These are phyloP conservation scores for Nothopassalora personata DNA, from an alignment of 2,329 filamentous ascomycete genomes.

Conservation along the genomic window DNA sequence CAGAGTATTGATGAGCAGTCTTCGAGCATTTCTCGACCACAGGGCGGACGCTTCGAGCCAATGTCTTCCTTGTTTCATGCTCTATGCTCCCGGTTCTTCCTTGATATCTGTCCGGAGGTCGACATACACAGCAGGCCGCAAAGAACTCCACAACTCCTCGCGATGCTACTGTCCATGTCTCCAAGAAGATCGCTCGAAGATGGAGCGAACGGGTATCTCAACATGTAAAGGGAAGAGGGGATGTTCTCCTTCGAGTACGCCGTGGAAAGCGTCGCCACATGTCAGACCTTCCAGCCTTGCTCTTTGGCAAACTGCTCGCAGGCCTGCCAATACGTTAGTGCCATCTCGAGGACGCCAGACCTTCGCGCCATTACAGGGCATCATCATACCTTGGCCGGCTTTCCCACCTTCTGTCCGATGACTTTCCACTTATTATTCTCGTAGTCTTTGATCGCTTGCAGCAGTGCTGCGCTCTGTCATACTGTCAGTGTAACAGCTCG, in stretches of 20 bases:
- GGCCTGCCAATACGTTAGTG: constrained; percentile 47
- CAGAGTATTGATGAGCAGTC: not conserved
- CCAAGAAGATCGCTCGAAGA: not conserved
- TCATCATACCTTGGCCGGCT: constrained; percentile 78
- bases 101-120: not conserved
- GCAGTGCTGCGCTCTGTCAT: constrained; percentile 65
- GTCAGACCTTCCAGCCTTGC: constrained; percentile 47
- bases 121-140: not conserved
- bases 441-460: constrained; percentile 96
- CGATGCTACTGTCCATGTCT: constrained; percentile 11
- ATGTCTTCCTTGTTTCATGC: not conserved
- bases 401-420: constrained; percentile 93
- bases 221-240: constrained; percentile 5
- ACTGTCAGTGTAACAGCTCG: constrained; percentile 20
- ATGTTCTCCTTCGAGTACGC: not conserved
- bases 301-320: constrained; percentile 95
- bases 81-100: not conserved
- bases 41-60: not conserved
- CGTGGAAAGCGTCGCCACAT: constrained; percentile 5
- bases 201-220: constrained; percentile 15
- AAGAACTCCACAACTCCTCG: constrained; percentile 17
- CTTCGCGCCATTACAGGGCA: not conserved
- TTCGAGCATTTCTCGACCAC: not conserved
- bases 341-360: not conserved
- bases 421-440: constrained; percentile 98